phyloP scores from a whole-genome alignment of 768 basidiomycete species.

The Terana coerulea region DNA sequence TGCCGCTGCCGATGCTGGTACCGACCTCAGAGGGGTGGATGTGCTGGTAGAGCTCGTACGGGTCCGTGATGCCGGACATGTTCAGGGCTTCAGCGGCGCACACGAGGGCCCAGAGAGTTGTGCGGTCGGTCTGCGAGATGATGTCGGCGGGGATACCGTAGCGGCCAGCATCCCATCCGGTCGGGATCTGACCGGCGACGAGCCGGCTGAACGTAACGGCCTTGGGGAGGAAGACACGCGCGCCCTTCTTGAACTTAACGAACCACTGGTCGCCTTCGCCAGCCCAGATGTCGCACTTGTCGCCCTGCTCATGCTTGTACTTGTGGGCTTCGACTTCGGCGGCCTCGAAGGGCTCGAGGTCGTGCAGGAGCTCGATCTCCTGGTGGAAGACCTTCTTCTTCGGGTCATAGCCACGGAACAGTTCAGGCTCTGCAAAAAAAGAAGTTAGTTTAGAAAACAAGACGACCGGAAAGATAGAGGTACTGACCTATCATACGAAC shows the following conservation, averaged over 20 bases:
- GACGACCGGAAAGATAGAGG: not conserved
- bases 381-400: slow-evolving; percentile 97
- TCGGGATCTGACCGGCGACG: slow-evolving; percentile 95
- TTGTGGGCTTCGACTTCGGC: slow-evolving; percentile 87
- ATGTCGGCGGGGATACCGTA: slow-evolving; percentile 98
- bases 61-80: slow-evolving; percentile 95
- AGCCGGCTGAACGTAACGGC: slow-evolving; percentile 91
- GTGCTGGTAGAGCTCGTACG: slow-evolving; percentile 96
- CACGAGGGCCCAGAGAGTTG: slow-evolving; percentile 92
- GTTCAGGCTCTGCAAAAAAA: slow-evolving; percentile 77
- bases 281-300: slow-evolving; percentile 94
- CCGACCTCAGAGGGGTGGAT: slow-evolving; percentile 97
- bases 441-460: not conserved
- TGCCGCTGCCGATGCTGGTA: slow-evolving; percentile 90
- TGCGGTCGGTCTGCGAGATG: slow-evolving; percentile 88
- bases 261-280: slow-evolving; percentile 93
- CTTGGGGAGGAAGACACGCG: slow-evolving; percentile 89
- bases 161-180: slow-evolving; percentile 94
- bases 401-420: slow-evolving; percentile 97
- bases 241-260: slow-evolving; percentile 98
- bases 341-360: slow-evolving; percentile 94
- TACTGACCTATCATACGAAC: slow-evolving; percentile 87
- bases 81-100: slow-evolving; percentile 94
- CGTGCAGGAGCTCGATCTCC: slow-evolving; percentile 94
- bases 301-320: slow-evolving; percentile 95